Base-by-base conservation (phyloP, 2,329 filamentous ascomycete genomes). In the Colletotrichum brevisporum region DNA sequence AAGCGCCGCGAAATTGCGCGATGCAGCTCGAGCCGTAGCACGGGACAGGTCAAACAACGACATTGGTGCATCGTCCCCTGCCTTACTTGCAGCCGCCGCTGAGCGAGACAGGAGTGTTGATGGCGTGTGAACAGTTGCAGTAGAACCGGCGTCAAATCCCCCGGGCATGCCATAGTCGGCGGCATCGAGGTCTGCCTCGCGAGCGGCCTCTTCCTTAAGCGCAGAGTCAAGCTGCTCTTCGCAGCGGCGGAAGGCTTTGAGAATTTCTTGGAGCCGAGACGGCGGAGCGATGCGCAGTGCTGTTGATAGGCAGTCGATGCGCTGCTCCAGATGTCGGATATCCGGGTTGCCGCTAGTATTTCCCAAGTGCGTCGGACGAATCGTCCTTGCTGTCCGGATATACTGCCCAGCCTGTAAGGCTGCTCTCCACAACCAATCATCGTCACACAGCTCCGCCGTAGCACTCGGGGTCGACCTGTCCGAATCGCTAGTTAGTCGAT, bases 321-420 rank as follows among this genome's bases (percentile, higher is more conserved):
- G 89, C 76, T 95, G 93, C 74, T 95, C 92, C 1, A 96, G 83
- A 72, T 93, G 90, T 36, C 92, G 88, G 60, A 96, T 87, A 67
- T 90, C 83, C 27, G 84, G 81, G 78, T 90, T 87, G 73, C 87
- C 85, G 75, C 83, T 89, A 16, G 87, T 83, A 39, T 88, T 89
- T 52, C 89, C 86, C 24, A 90, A 80, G 74, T 90, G 88, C 2
- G 88, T 90, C 5, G 88, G 88, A 27, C 83, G 85, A 24, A 85
- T 74, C 0, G 88, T 90, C 41, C 80, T 80, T 16, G 82, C 75
- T 13, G 85, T 89, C 18, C 87, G 86, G 41, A 89, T 86, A 78
- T 94, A 93, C 69, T 92, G 91, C 16, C 93, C 93, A n/a, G 93
- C 92, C 73, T 91, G 88, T 51, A 95, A 84, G 4, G 93, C 93